Evolutionary conservation across 2,329 filamentous ascomycete genomes (phyloP), one percentile per base, ranked within the genome.

Genomic region (Aspergillus felis): DNA sequence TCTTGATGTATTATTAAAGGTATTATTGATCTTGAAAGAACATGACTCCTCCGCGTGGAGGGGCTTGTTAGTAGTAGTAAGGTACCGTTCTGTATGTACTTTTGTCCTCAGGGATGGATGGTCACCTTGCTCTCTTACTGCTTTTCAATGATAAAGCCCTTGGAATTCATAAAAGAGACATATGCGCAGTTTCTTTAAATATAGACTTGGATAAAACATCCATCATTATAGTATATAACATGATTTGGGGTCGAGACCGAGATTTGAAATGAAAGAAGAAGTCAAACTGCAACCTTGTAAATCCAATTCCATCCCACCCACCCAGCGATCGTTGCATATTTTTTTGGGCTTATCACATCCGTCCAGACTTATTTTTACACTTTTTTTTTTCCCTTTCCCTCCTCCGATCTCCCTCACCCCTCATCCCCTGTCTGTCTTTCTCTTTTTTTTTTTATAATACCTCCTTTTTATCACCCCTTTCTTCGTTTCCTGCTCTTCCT

Each of bases 311-410:
- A 54, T 32, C 44, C 10, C 9, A 29, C 47, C 38, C 28, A 50
- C 55, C 55, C 46, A 51, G 51, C 32, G 47, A 57, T 32, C 29
- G 25, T 38, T 20, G 38, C 32, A 38, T 38, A 35, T 42, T 57
- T 57, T 47, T 50, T 57, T 52, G 25, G 41, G 53, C 60, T 66
- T 64, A 63, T 60, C 57, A 58, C 56, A 44, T 59, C 48, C 42
- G 29, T 50, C 51, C 51, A 50, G 51, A 55, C 57, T 62, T 61
- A 59, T 62, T 62, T 59, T 61, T 62, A 59, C 56, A 52, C 57
- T 57, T 58, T 53, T 48, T 53, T 48, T 7, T 32, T 32, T 3
- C n/a, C 27, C n/a, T 35, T 17, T 57, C 42, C n/a, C 50, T 46
- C 10, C 29, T 52, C 47, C 49, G 57, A 54, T 60, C 51, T 60